phyloP scores from a whole-genome alignment of 768 basidiomycete species.

The Amanita fuliginea region DNA sequence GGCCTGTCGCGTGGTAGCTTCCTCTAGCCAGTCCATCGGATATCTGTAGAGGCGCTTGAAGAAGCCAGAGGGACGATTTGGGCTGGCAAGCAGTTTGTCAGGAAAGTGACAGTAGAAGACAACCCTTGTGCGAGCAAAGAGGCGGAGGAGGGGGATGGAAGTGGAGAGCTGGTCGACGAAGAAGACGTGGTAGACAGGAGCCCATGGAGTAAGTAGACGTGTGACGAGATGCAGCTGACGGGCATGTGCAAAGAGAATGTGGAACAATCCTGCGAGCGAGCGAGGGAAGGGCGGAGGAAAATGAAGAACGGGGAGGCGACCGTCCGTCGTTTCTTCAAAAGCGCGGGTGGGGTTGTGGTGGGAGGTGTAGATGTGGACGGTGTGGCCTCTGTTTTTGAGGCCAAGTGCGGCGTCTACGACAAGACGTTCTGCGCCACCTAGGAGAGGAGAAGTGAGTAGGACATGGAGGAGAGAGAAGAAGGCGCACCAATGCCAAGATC shows the following conservation, averaged over 20 bases:
- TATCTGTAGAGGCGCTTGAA: slow-evolving; percentile 72
- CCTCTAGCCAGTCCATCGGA: slow-evolving; percentile 88
- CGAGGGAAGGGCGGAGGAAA: slow-evolving; percentile 72
- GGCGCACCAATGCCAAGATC: slow-evolving; percentile 84
- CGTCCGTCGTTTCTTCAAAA: slow-evolving; percentile 90
- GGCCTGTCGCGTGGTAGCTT: slow-evolving; percentile 81
- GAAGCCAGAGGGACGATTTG: slow-evolving; percentile 25
- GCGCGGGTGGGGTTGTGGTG: slow-evolving; percentile 81
- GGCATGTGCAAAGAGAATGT: slow-evolving; percentile 81
- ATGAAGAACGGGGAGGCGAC: slow-evolving; percentile 59
- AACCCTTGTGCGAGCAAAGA: slow-evolving; percentile 60
- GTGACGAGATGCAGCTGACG: slow-evolving; percentile 77
- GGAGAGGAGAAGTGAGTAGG: slow-evolving; percentile 7
- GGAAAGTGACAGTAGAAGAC: slow-evolving; percentile 99
- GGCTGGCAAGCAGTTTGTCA: slow-evolving; percentile 75
- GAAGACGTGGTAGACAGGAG: slow-evolving; percentile 66
- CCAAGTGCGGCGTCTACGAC: slow-evolving; percentile 93
- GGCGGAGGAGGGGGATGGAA: slow-evolving; percentile 73
- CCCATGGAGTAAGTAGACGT: slow-evolving; percentile 42
- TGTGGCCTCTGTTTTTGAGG: slow-evolving; percentile 74
- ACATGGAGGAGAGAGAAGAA: slow-evolving; percentile 5
- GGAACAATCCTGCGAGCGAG: slow-evolving; percentile 67
- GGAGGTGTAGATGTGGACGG: slow-evolving; percentile 86
- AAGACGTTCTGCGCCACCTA: slow-evolving; percentile 92
- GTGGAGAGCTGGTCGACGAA: slow-evolving; percentile 95